Evolutionary conservation across 1,284 basidiomycete species (phyloP), one percentile per base, ranked within the genome.

Genomic region (Leucoagaricus sp.): DNA sequence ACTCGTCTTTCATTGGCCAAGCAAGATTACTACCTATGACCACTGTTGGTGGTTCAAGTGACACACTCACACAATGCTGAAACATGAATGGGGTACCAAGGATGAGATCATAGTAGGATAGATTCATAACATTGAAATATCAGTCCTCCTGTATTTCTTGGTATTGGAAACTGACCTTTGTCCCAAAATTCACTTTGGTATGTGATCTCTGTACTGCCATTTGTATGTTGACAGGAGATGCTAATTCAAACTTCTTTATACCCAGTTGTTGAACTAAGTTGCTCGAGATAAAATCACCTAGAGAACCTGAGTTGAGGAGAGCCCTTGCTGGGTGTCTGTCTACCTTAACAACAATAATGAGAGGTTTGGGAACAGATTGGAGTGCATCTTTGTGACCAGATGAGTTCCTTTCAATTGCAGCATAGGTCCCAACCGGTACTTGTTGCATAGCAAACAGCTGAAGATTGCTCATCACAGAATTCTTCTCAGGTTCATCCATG

Each of bases 1-100:
- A 5, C 4, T 31, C 9, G 1, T 53, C 57, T 13, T 47, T 50
- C 19, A 58, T 46, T 3, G 52, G 47, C 23, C 13, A 8, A 0
- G 65, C 33, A 0, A 4, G 5, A 0, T 29, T 10, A 12, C 64
- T 65, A 0, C 67, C 64, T 1, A 75, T 51, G 0, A 65, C 25
- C 0, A 74, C 57, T 0, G 58, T 26, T 59, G 29, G 48, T n/a
- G 65, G 63, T 19, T 67, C 67, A 1, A 69, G 4, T 2, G 61
- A 61, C 0, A 67, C 17, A 1, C 58, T 46, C 0, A 72, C 63
- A 0, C 64, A 33, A 53, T 74, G 69, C 12, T 70, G 66, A 28
- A 60, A 74, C 5, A 75, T 10, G 58, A 70, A 75, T 0, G 67
- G 72, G 0, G 67, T 74, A 0, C 69, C 67, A 0, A 75, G 60